Evolutionary conservation across 495 filamentous ascomycete genomes (phyloP), one percentile per base, ranked within the genome.

Genomic region (Podospora bellae-mahoneyi): DNA sequence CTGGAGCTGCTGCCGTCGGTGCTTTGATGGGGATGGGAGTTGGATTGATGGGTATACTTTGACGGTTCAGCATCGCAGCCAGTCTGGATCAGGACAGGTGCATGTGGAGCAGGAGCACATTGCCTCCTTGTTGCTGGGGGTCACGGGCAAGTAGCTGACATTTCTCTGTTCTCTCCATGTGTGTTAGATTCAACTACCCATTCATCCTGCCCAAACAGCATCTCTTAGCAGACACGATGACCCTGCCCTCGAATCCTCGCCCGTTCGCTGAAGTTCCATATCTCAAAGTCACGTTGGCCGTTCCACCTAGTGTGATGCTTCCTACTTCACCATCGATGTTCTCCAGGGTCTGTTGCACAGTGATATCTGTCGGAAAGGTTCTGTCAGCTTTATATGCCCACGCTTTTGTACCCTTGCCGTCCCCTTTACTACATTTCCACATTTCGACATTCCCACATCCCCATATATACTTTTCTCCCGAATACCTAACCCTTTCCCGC

Each of bases 221-320:
- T n/a, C 34, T 63, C 30, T 20, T 28, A 39, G 61, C 61, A 16
- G 32, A 1, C 7, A 63, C 61, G 2, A 63, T 19, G 13, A 32
- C 34, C 61, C 20, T 32, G 1, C 61, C 61, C 1, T 32, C 61
- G 20, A 63, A 63, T 2, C 61, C 61, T 7, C 61, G 10, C 9
- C 61, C 61, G n/a, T 63, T 63, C 4, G 18, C 61, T 13, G 23
- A 26, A n/a, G 19, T n/a, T 7, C 30, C 30, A 23, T 63, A 63
- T 5, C 30, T 63, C 10, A 63, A 32, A 5, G 61, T 63, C 2
- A 63, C 34, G 5, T 28, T n/a, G 1, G 61, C 61, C 6, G 61
- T 63, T 5, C 61, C 61, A 18, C 61, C 61, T 10, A 63, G 10
- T 18, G 61, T 63, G 13, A 63, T 32, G n/a, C 34, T 48, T 27